phyloP scores from a whole-genome alignment of 805 yeast genomes.

The Metschnikowia lachancei region DNA sequence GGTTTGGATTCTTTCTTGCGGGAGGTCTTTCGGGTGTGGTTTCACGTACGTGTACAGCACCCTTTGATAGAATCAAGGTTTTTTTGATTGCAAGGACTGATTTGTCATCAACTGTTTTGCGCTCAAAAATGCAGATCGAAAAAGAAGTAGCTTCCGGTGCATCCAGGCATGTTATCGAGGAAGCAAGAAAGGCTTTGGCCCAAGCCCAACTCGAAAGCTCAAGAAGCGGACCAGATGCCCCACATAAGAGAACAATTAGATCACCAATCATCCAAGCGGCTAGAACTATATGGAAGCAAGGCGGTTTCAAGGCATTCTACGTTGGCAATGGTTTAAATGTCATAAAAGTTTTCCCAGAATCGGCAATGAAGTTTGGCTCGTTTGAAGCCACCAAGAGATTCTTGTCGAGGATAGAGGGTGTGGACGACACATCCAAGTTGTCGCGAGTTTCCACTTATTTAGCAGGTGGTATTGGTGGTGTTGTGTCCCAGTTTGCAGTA shows the following conservation, averaged over 20 bases:
- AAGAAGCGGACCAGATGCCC: slow-evolving; percentile 40
- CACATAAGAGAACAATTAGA: slow-evolving; percentile 46
- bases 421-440: slow-evolving; percentile 62
- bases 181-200: slow-evolving; percentile 30
- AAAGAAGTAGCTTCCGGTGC: slow-evolving; percentile 36
- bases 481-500: slow-evolving; percentile 84
- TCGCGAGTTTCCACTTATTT: slow-evolving; percentile 78
- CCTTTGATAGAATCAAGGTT: slow-evolving; percentile 92
- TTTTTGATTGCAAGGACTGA: slow-evolving; percentile 90
- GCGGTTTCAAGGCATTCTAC: slow-evolving; percentile 84
- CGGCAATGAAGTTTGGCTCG: slow-evolving; percentile 95
- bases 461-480: slow-evolving; percentile 97
- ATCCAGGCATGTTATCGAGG: slow-evolving; percentile 34
- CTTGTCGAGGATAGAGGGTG: slow-evolving; percentile 74
- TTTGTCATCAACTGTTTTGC: slow-evolving; percentile 64
- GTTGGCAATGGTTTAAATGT: slow-evolving; percentile 94
- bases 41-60: slow-evolving; percentile 95
- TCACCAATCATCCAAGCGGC: slow-evolving; percentile 83
- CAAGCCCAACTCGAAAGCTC: slow-evolving; percentile 28
- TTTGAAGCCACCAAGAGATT: slow-evolving; percentile 82
- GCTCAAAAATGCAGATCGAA: slow-evolving; percentile 48
- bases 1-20: slow-evolving; percentile 87
- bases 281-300: slow-evolving; percentile 75
- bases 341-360: slow-evolving; percentile 93
- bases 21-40: slow-evolving; percentile 97